These are phyloP conservation scores for Hypoxylon lenormandii DNA, from an alignment of 495 filamentous ascomycete genomes.

Conservation along the genomic window DNA sequence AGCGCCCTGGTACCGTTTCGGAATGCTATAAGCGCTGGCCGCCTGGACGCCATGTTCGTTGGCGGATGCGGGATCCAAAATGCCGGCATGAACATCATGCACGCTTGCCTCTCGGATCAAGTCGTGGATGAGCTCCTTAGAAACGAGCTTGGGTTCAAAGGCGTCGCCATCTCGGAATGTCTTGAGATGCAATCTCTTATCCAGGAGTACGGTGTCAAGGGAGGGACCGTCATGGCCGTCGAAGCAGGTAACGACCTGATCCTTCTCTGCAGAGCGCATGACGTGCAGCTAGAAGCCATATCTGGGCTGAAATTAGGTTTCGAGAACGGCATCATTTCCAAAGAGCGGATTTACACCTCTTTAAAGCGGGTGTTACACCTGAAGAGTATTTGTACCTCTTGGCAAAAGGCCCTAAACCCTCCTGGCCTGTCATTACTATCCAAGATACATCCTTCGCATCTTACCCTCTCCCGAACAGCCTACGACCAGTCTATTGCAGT, in stretches of 20 bases:
- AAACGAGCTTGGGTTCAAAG: conserved; percentile 84
- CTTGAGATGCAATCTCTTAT: conserved; percentile 94
- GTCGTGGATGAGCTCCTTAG: conserved; percentile 86
- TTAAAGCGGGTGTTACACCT: conserved; percentile 77
- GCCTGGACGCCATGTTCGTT: conserved; percentile 89
- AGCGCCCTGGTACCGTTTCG: conserved; percentile 87
- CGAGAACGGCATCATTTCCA: conserved; percentile 84
- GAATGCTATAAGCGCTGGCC: conserved; percentile 81
- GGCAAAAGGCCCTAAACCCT: conserved; percentile 85
- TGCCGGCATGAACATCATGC: conserved; percentile 87
- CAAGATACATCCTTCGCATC: conserved; percentile 81
- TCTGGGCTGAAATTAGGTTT: conserved; percentile 83
- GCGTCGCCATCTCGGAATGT: conserved; percentile 92
- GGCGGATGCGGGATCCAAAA: conserved; percentile 89
- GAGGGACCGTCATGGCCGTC: conserved; percentile 92
- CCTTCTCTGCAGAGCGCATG: conserved; percentile 83
- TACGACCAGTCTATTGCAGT: conserved; percentile 89
- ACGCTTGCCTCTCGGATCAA: conserved; percentile 89
- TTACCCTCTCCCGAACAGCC: conserved; percentile 79
- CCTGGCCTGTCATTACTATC: conserved; percentile 76
- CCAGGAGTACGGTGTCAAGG: conserved; percentile 91
- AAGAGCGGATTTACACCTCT: conserved; percentile 78
- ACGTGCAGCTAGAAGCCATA: conserved; percentile 87
- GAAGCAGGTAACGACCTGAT: conserved; percentile 91
- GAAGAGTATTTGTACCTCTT: conserved; percentile 81